Evolutionary conservation across 2,329 filamentous ascomycete species (phyloP), one percentile per base, ranked within the genome.

Genomic region (Pseudogymnoascus sp.): DNA sequence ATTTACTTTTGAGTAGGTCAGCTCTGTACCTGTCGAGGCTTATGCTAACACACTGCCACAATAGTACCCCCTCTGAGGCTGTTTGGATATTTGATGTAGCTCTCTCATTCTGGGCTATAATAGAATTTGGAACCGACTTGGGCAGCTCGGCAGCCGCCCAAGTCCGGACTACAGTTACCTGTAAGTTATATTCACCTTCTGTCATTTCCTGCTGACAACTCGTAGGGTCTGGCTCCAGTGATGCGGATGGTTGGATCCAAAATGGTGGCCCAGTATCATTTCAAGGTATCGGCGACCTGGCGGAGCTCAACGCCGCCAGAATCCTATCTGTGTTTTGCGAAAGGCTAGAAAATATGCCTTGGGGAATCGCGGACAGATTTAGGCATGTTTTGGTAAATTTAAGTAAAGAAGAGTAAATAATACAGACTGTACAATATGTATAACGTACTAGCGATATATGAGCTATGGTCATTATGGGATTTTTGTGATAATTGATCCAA

Each of bases 1-100:
- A 38, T 64, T 62, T 63, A 63, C 62, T 18, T 64, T 63, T 50
- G 62, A 64, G 62, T 64, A n/a, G 22, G 62, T 61, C 28, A 33
- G 41, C 58, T 14, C 18, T 28, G 22, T 61, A 25, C 4, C 12
- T n/a, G 18, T 20, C 12, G 22, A 39, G 14, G 37, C 22, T 2
- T 43, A 60, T 47, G 28, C 16, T 43, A 35, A 63, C 36, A 38
- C 39, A 58, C 16, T 37, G 22, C n/a, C 20, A 25, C 14, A 28
- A 30, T 33, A 64, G 62, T 36, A 30, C 57, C 11, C 62, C 62
- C 6, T 63, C 54, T 30, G 62, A 64, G 61, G 41, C 62, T 16
- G 61, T 64, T 33, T 60, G 61, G 57, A 60, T 63, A 28, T 64
- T 64, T 50, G 61, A 63, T 50, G 62, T 47, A 14, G 62, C 61